Evolutionary conservation across 306 rosid genomes (phyloP).

Genomic region (Vigna reflexopilosa): DNA sequence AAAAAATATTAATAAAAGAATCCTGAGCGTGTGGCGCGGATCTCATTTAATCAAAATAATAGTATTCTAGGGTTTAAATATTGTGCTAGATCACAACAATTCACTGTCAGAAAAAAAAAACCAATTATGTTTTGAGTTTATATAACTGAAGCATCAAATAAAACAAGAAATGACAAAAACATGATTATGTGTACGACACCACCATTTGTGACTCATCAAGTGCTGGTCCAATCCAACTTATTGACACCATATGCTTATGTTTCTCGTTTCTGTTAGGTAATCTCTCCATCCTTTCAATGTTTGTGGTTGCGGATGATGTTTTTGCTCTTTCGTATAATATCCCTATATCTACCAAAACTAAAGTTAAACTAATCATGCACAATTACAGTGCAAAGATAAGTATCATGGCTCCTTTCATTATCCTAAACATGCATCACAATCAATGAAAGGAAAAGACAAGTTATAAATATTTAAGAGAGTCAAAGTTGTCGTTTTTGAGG

Average conservation of each 20-base stretch:
- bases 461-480: neutral
- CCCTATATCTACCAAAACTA: neutral
- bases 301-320: neutral
- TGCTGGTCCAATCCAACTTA: neutral
- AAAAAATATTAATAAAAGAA: no score
- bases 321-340: neutral
- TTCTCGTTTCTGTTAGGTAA: neutral
- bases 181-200: neutral
- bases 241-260: neutral
- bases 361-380: conserved; percentile 6
- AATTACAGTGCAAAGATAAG: neutral
- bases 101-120: neutral
- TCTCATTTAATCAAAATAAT: neutral
- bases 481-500: neutral
- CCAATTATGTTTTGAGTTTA: neutral
- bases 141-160: neutral
- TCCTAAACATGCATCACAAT: conserved; percentile 13
- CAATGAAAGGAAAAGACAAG: neutral
- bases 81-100: neutral
- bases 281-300: neutral
- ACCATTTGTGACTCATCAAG: neutral
- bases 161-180: conserved; percentile 14
- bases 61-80: neutral
- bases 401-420: neutral
- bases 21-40: neutral